A percentile compares a stretch with the other conserved stretches of the same genome.
phyloP scores from a whole-genome alignment of 352 stramenopile genomes.

The Thalassiosira pacifica region DNA sequence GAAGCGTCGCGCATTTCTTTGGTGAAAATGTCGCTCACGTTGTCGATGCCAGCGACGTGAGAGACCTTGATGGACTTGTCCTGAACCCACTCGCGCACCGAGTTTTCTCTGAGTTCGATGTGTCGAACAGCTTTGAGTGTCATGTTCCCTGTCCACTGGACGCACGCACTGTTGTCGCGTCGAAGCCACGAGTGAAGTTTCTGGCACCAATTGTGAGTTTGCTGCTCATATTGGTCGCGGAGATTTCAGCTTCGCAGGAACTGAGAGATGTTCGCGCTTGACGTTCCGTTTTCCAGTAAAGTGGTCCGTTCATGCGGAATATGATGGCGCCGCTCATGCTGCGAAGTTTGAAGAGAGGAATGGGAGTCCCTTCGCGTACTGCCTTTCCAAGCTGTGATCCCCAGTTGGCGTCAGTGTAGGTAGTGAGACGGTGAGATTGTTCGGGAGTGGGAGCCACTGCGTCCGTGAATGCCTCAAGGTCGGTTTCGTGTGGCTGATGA shows the following conservation, averaged over 20 bases:
- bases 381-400: conserved; percentile 23
- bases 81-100: background rate
- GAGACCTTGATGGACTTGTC: background rate
- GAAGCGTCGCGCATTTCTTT: background rate
- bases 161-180: conserved; percentile 6
- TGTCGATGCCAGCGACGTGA: conserved; percentile 4
- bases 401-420: conserved; percentile 30
- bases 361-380: background rate
- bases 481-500: too few relatives aligned
- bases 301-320: background rate
- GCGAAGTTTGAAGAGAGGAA: conserved; percentile 21
- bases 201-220: conserved; percentile 16
- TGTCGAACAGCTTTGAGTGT: conserved; percentile 17
- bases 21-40: background rate
- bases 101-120: conserved; percentile 11
- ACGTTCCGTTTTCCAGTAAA: conserved; percentile 16
- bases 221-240: conserved; percentile 4
- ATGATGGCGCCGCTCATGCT: conserved; percentile 31
- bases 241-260: conserved; percentile 37
- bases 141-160: background rate
- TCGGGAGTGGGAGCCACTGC: background rate
- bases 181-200: too few relatives aligned
- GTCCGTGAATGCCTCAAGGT: background rate
- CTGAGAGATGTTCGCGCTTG: conserved; percentile 1
- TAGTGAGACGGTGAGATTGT: background rate